Percentiles rank a stretch among this genome's conserved stretches.
These are phyloP conservation scores for Bassia scoparia DNA, from an alignment of 148 eudicot species.

Conservation along the genomic window DNA sequence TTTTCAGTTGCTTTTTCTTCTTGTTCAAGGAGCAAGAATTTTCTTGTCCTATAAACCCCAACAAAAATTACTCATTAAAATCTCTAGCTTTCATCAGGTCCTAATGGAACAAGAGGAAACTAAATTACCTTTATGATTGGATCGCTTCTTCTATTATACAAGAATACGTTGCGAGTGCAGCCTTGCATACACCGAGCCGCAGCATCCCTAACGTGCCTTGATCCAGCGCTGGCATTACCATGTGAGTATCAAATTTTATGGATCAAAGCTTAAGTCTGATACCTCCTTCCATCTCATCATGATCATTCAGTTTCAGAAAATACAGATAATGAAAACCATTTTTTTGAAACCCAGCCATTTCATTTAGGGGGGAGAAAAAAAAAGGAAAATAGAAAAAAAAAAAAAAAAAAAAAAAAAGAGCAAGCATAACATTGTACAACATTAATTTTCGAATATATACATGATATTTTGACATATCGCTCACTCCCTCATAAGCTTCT, in stretches of 20 bases:
- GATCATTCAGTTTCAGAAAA: too few relatives aligned
- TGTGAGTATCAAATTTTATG: not conserved
- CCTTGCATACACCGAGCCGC: conserved; percentile 99
- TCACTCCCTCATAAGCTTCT: not conserved
- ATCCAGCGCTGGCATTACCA: conserved; percentile 60
- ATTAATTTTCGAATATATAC: too few relatives aligned
- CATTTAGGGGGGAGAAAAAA: too few relatives aligned
- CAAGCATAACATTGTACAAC: too few relatives aligned
- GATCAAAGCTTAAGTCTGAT: not conserved
- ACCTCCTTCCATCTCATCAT: not conserved
- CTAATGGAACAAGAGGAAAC: not conserved
- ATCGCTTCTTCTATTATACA: conserved; percentile 85
- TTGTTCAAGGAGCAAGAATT: conserved; percentile 42
- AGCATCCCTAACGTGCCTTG: conserved; percentile 85
- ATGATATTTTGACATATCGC: too few relatives aligned
- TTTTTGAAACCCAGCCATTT: too few relatives aligned
- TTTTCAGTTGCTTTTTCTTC: conserved; percentile 75
- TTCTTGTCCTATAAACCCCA: conserved; percentile 65
- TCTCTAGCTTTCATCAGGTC: not conserved
- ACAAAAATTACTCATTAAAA: not conserved
- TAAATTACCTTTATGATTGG: conserved; percentile 49
- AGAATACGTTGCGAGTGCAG: conserved; percentile 78
- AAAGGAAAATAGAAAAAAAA: too few relatives aligned
- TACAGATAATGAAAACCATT: too few relatives aligned
- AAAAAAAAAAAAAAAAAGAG: too few relatives aligned